phyloP scores from a whole-genome alignment of 208 protist species.

The Wallacemonas rigidus region DNA sequence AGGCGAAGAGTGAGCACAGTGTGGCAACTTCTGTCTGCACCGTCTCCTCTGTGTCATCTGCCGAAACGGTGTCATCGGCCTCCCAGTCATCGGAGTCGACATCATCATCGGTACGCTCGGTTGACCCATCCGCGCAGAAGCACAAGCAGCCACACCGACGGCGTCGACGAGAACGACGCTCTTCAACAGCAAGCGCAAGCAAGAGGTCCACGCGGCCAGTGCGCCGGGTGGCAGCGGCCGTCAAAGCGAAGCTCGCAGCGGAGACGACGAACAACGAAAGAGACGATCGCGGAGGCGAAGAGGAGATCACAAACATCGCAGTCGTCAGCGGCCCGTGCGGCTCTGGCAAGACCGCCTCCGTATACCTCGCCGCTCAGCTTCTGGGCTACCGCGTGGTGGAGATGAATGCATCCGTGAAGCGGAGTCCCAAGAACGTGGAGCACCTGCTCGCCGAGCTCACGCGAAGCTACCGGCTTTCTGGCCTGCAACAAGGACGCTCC shows the following conservation, averaged over 20 bases:
- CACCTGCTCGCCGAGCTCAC: constrained; percentile 82
- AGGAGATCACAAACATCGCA: constrained; percentile 85
- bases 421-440: constrained; percentile 71
- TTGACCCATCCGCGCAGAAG: no score
- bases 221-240: neutral
- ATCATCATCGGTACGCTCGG: neutral
- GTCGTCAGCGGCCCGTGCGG: constrained; percentile 73
- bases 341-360: constrained; percentile 75
- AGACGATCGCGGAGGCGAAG: constrained; percentile 15
- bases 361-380: constrained; percentile 76
- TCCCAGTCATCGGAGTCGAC: neutral
- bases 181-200: neutral
- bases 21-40: neutral
- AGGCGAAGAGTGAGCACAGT: neutral
- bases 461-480: constrained; percentile 64
- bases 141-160: no score
- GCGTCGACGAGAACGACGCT: no score
- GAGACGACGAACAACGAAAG: constrained; percentile 4
- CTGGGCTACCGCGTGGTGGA: constrained; percentile 82
- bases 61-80: neutral
- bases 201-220: neutral
- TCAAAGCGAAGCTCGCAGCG: neutral
- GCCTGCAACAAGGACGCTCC: constrained; percentile 29
- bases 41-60: neutral
- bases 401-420: constrained; percentile 75